A percentile compares a stretch with the other conserved stretches of the same genome.
Evolutionary conservation across 139 green algal genomes (phyloP).

Genomic region (Spirogloea muscicola): DNA sequence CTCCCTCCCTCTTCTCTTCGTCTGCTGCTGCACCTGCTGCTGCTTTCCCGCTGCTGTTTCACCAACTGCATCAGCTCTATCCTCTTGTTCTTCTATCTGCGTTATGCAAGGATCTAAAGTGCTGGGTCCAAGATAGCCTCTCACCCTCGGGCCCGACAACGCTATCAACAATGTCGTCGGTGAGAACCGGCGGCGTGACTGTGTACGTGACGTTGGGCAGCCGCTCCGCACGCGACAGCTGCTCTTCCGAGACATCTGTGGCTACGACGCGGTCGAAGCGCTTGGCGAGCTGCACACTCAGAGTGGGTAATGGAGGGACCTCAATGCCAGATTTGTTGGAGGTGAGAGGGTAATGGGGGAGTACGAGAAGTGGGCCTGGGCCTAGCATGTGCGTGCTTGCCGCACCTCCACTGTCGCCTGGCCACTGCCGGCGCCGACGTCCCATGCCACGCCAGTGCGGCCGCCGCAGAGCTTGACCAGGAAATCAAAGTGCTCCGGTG

Average conservation of each 20-base stretch:
- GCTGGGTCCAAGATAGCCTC: too few species aligned
- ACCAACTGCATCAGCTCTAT: not conserved
- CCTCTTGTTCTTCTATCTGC: too few species aligned
- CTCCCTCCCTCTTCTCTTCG: not conserved
- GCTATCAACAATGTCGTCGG: constrained; percentile 7
- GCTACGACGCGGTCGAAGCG: constrained; percentile 18
- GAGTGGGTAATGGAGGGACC: too few species aligned
- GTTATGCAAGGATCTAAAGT: too few species aligned
- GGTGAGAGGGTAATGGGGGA: too few species aligned
- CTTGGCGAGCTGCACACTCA: constrained; percentile 8
- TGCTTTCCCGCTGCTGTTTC: not conserved
- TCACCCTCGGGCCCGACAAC: constrained; percentile 19
- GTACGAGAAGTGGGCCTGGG: too few species aligned
- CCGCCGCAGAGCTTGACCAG: not conserved
- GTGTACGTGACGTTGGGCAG: constrained; percentile 8
- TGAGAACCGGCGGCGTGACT: constrained; percentile 7
- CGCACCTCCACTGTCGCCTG: constrained; percentile 15
- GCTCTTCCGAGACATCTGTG: constrained; percentile 19
- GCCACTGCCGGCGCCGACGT: constrained; percentile 24
- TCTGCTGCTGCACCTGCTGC: not conserved
- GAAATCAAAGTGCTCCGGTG: constrained; percentile 11
- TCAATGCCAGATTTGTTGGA: too few species aligned
- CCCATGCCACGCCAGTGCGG: constrained; percentile 7
- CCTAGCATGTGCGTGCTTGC: too few species aligned
- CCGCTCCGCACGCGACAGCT: constrained; percentile 4